phyloP scores from a whole-genome alignment of 169 alveolate species.

The Perkinsus marinus region DNA sequence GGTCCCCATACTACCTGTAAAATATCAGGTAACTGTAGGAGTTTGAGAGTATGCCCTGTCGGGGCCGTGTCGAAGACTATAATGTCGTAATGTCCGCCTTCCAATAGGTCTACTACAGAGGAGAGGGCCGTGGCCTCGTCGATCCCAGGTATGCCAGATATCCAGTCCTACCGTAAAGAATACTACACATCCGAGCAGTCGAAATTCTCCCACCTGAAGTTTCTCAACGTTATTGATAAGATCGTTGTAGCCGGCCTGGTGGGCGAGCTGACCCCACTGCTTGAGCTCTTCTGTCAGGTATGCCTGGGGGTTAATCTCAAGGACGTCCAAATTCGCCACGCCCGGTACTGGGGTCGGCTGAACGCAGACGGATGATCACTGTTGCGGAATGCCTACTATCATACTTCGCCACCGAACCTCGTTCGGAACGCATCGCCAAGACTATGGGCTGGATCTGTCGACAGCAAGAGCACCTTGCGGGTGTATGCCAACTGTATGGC shows the following conservation, averaged over 20 bases:
- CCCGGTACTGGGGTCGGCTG: background rate
- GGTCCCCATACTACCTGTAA: background rate
- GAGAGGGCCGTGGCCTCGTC: slow-evolving; percentile 84
- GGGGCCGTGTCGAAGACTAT: slow-evolving; percentile 85
- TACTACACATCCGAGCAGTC: no score
- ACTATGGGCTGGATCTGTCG: slow-evolving; percentile 86
- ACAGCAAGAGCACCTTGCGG: slow-evolving; percentile 58
- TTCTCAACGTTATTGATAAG: background rate
- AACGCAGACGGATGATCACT: no score
- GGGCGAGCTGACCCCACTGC: background rate
- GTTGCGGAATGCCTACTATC: background rate
- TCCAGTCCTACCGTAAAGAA: no score
- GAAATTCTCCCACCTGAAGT: slow-evolving; percentile 15
- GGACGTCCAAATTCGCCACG: background rate
- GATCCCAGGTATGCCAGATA: slow-evolving; percentile 74
- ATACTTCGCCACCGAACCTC: background rate
- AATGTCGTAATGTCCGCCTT: slow-evolving; percentile 52
- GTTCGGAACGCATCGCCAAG: slow-evolving; percentile 66
- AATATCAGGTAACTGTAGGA: slow-evolving; percentile 61
- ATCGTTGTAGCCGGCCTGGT: background rate
- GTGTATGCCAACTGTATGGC: slow-evolving; percentile 17
- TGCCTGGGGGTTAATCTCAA: background rate
- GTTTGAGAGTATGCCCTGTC: slow-evolving; percentile 80
- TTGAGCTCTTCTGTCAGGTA: background rate
- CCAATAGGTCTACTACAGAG: slow-evolving; percentile 52